Conservation (phyloP, 2,329 filamentous ascomycete genomes). For the Trichoderma sp. region DNA sequence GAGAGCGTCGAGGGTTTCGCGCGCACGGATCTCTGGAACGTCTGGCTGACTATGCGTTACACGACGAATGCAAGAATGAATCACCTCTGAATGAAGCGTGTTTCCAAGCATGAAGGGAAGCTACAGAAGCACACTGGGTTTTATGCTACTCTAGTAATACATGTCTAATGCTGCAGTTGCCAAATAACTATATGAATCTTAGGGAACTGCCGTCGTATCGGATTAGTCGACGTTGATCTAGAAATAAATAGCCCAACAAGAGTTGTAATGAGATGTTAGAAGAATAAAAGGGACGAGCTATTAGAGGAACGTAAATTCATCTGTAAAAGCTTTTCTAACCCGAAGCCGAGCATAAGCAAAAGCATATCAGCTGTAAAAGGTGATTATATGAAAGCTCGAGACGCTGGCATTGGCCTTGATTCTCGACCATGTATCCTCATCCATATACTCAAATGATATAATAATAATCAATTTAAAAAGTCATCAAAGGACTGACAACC, state of each 20-base stretch:
- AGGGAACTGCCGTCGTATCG: neutral
- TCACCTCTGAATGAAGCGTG: neutral
- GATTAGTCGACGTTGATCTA: neutral
- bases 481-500: no score
- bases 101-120: neutral
- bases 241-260: neutral
- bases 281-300: neutral
- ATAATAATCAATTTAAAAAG: no score
- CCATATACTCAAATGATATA: no score
- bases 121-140: neutral
- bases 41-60: neutral
- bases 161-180: neutral
- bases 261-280: neutral
- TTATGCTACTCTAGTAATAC: neutral
- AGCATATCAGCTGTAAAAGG: neutral
- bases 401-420: neutral
- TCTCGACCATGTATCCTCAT: no score
- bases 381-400: neutral
- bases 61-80: neutral
- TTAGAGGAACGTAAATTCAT: neutral
- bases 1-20: neutral
- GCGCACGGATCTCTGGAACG: neutral
- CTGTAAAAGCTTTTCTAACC: neutral
- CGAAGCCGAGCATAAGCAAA: neutral
- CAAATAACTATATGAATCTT: neutral